Evolutionary conservation across 106 monocot species (phyloP), one percentile per base, ranked within the genome.

Genomic region (Dendrobium chrysotoxum): DNA sequence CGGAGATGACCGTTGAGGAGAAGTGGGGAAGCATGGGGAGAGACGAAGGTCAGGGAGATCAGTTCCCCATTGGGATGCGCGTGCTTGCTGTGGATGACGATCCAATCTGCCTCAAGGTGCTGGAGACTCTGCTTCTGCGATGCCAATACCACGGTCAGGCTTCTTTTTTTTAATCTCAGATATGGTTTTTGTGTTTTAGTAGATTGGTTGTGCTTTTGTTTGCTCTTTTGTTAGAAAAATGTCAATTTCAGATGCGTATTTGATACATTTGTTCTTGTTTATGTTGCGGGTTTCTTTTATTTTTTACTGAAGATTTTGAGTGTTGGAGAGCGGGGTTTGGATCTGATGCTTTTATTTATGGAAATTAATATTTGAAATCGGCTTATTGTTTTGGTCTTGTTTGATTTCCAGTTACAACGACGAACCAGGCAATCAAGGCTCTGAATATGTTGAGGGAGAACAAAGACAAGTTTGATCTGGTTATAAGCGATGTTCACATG

Each of bases 401-500:
- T 18, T 53, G 41, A 65, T 77, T 81, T 28, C 5, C 81, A 93
- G 93, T 93, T 35, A 91, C 90, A 2, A 84, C 84, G 28, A 87
- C 87, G 25, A 87, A 85, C 75, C 81, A 81, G 71, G 90, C 87
- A 26, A 82, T 80, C 9, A 75, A 39, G 11, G 93, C 93, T 45
- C 65, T 93, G 80, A 80, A 81, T 68, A 44, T 89, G 40, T 54
- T 93, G 72, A 87, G 93, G 78, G 91, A 91, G 80, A 89, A 87
- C 80, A 91, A 82, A 35, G 87, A 88, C 70, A 78, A 42, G 75
- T 93, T 93, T 80, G 93, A 93, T 87, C 83, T 93, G 55, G 91
- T 93, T 28, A 88, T 93, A 79, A 93, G 84, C 46, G 93, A 93
- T 79, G 93, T 93, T 11, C 82, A 91, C 28, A 93, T 90, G 88